Conservation (phyloP, 208 protist genomes). For the Trypanosoma vivax region DNA sequence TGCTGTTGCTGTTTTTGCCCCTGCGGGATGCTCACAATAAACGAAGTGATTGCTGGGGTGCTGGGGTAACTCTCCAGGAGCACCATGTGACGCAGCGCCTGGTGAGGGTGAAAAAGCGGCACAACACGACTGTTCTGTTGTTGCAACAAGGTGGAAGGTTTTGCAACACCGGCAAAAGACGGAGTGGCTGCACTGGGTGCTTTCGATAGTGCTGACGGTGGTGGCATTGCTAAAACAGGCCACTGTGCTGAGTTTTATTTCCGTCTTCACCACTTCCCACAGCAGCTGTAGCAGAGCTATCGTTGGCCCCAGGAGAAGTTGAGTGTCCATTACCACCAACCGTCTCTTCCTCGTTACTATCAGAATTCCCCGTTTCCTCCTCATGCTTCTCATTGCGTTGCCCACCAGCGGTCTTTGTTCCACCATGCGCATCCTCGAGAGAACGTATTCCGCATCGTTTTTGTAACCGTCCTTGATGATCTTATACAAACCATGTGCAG, state of each 20-base stretch:
- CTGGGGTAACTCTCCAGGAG: slow-evolving; percentile 59
- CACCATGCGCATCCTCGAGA: slow-evolving; percentile 40
- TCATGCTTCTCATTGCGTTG: slow-evolving; percentile 11
- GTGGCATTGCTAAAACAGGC: too few species aligned
- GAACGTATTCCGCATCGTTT: slow-evolving; percentile 61
- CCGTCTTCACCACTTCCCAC: slow-evolving; percentile 2
- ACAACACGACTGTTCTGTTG: slow-evolving; percentile 29
- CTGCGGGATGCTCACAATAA: slow-evolving; percentile 32
- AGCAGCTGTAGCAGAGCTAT: neutral
- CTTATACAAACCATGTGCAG: slow-evolving; percentile 91
- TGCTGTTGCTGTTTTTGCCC: slow-evolving; percentile 30
- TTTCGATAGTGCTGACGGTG: neutral
- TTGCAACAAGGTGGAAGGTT: neutral
- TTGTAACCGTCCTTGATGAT: slow-evolving; percentile 85
- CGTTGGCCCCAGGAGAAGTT: neutral
- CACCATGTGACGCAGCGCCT: slow-evolving; percentile 39
- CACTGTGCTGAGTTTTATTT: too few species aligned
- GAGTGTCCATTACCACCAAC: slow-evolving; percentile 1
- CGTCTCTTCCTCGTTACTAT: slow-evolving; percentile 6
- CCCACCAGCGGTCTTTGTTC: slow-evolving; percentile 10
- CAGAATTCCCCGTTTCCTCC: slow-evolving; percentile 3
- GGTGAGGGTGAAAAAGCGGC: slow-evolving; percentile 55
- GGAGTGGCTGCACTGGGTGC: neutral
- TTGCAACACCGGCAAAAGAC: neutral
- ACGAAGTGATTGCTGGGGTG: slow-evolving; percentile 53